Conservation (phyloP, 1,284 basidiomycete genomes). For the Mycena citricolor region DNA sequence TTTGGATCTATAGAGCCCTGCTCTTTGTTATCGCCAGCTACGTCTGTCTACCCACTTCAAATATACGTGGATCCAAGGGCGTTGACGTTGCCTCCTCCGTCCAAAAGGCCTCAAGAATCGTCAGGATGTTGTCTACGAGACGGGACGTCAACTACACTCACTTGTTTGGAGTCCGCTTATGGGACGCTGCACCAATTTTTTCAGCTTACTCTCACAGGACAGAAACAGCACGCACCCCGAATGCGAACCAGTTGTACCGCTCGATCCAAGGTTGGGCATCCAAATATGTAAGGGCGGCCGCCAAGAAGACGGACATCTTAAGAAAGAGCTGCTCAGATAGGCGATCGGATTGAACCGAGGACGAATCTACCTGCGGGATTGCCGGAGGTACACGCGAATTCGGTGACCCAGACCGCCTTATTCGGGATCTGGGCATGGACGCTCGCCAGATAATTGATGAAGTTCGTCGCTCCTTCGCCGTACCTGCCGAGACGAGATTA, state of each 20-base stretch:
- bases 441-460: conserved; percentile 28
- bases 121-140: background rate
- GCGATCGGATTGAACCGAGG: too few species aligned
- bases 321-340: conserved; percentile 5
- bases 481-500: too few species aligned
- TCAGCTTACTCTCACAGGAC: background rate
- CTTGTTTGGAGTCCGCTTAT: conserved; percentile 9
- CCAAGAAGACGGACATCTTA: conserved; percentile 26
- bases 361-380: conserved; percentile 26
- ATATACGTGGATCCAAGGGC: conserved; percentile 12
- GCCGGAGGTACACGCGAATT: conserved; percentile 30
- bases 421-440: conserved; percentile 29
- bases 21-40: conserved; percentile 2
- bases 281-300: conserved; percentile 23
- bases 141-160: background rate
- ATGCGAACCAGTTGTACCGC: conserved; percentile 34
- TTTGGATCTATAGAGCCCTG: conserved; percentile 4
- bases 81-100: conserved; percentile 15
- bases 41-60: conserved; percentile 3
- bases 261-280: conserved; percentile 30
- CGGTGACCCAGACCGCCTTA: conserved; percentile 31
- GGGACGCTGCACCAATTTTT: conserved; percentile 4
- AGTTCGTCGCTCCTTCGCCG: conserved; percentile 28
- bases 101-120: conserved; percentile 9
- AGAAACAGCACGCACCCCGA: conserved; percentile 6